Conservation (phyloP, 2,329 filamentous ascomycete species). For the Remersonia thermophila region DNA sequence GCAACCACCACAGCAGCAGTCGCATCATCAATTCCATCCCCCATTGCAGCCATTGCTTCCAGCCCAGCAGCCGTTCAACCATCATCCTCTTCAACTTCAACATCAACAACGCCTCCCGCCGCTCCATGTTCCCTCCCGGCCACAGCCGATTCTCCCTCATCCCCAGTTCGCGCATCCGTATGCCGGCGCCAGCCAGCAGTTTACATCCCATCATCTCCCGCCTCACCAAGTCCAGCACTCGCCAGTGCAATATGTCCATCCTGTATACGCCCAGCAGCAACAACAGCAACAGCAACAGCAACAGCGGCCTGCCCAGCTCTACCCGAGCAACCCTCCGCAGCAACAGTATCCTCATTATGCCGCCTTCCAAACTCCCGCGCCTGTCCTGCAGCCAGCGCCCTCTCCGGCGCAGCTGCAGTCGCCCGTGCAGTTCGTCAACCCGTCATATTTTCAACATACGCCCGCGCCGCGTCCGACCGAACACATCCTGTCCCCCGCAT, state of each 20-base stretch:
- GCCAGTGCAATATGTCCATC: slow-evolving; percentile 15
- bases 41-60: slow-evolving; percentile 20
- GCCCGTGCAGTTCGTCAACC: slow-evolving; percentile 21
- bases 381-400: background rate
- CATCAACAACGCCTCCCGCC: slow-evolving; percentile 15
- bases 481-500: slow-evolving; percentile 7
- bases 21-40: slow-evolving; percentile 19
- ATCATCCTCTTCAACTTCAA: slow-evolving; percentile 4
- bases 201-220: no score
- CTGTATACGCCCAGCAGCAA: slow-evolving; percentile 9
- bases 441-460: slow-evolving; percentile 15
- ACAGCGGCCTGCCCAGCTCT: slow-evolving; percentile 14
- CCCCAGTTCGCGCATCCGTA: slow-evolving; percentile 11
- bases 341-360: slow-evolving; percentile 14
- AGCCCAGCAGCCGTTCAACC: slow-evolving; percentile 17
- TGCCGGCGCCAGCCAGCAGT: background rate
- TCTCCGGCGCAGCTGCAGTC: slow-evolving; percentile 4
- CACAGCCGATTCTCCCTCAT: slow-evolving; percentile 12
- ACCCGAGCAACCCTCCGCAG: slow-evolving; percentile 13
- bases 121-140: slow-evolving; percentile 4
- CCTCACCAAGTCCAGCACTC: slow-evolving; percentile 17
- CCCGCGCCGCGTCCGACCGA: slow-evolving; percentile 9
- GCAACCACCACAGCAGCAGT: slow-evolving; percentile 9
- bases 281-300: slow-evolving; percentile 10
- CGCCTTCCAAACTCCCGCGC: slow-evolving; percentile 13